Evolutionary conservation across 176 grass and related monocot genomes (phyloP).

Genomic region (Ampelocalamus luodianensis): DNA sequence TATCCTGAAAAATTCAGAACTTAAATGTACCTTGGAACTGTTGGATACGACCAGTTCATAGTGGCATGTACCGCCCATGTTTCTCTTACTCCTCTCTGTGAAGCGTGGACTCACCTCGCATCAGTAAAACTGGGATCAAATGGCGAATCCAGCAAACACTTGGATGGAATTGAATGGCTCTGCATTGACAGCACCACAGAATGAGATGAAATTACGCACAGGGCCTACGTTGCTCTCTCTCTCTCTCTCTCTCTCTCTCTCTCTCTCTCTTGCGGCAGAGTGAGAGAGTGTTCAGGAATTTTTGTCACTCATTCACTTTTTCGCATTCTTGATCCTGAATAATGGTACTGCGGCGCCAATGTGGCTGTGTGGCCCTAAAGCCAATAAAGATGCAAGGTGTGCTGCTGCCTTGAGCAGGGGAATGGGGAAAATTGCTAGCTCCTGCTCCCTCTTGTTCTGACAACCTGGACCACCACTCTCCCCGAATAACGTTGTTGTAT

Average conservation of each 20-base stretch:
- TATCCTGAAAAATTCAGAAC: background rate
- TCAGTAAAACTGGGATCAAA: conserved; percentile 22
- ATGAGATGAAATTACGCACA: conserved; percentile 25
- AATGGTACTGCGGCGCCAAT: conserved; percentile 33
- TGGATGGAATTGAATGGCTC: conserved; percentile 22
- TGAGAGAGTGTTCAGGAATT: conserved; percentile 1
- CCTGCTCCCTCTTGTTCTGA: conserved; percentile 43
- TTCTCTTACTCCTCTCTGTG: background rate
- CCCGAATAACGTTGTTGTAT: conserved; percentile 16
- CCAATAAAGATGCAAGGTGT: conserved; percentile 45
- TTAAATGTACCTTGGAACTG: background rate
- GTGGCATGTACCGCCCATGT: background rate
- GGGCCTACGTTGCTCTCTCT: background rate
- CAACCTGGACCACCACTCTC: conserved; percentile 24
- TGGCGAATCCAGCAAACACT: conserved; percentile 1
- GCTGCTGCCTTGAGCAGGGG: conserved; percentile 26
- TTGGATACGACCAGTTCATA: background rate
- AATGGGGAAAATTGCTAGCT: conserved; percentile 39
- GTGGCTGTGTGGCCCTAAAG: conserved; percentile 18
- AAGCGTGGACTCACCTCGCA: background rate
- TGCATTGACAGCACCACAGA: conserved; percentile 12
- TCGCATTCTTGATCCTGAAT: conserved; percentile 19
- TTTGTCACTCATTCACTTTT: conserved; percentile 24
- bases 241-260: background rate
- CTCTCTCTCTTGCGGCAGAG: background rate